Evolutionary conservation across 441 rosid species (phyloP).

Genomic region (Corymbia calophylla): DNA sequence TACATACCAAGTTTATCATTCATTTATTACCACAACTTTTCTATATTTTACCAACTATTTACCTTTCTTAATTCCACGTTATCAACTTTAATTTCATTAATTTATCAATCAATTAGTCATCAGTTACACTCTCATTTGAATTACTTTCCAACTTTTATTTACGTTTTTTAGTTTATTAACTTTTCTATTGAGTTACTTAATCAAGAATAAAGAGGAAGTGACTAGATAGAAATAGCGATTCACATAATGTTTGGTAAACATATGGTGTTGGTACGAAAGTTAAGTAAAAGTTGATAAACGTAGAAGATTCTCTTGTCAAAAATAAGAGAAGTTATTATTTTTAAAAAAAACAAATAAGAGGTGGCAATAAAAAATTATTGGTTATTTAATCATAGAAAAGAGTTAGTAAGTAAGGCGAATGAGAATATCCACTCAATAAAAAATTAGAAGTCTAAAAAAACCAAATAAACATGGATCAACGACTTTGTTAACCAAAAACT

Average conservation of each 20-base stretch:
- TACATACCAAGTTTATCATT: background rate
- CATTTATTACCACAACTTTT: background rate
- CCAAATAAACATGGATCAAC: background rate
- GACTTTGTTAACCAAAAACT: background rate
- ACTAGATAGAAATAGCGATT: background rate
- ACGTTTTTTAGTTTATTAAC: background rate
- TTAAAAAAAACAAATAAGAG: background rate
- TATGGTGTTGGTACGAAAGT: background rate
- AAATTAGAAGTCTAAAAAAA: background rate
- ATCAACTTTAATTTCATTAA: background rate
- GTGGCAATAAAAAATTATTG: background rate
- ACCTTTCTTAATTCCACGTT: background rate
- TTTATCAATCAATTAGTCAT: background rate
- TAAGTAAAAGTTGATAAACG: background rate
- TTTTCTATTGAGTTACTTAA: background rate
- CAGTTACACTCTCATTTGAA: background rate
- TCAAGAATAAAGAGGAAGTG: background rate
- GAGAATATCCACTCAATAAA: background rate
- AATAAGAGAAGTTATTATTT: background rate
- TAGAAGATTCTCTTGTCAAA: background rate
- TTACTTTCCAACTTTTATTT: background rate
- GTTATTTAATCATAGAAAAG: background rate
- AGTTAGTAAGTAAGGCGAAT: background rate
- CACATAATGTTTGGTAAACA: background rate
- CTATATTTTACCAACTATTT: background rate